Conservation (phyloP, 176 grass and related monocot species). For the Cocos nucifera region DNA sequence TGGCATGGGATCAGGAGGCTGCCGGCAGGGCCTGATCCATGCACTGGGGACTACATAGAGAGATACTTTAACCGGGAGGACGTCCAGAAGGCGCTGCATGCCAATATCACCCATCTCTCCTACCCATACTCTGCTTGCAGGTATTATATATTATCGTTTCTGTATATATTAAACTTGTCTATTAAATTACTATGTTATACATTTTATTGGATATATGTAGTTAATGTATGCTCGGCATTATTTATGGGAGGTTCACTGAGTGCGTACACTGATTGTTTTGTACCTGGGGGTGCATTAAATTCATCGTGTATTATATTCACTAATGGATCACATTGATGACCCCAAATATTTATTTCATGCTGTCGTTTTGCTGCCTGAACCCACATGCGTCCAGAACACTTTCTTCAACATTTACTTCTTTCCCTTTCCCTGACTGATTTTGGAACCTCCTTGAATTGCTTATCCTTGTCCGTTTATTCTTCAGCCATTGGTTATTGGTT, state of each 20-base stretch:
- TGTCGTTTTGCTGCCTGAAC: not conserved
- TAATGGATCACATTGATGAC: not conserved
- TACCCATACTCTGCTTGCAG: conserved; percentile 78
- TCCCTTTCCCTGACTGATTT: too few species aligned
- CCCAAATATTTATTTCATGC: conserved; percentile 2
- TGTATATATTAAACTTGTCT: not conserved
- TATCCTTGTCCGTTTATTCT: too few species aligned
- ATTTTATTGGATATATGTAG: too few species aligned
- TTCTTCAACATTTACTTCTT: too few species aligned
- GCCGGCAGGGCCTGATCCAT: conserved; percentile 79
- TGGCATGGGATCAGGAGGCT: conserved; percentile 48
- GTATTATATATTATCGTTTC: conserved; percentile 23
- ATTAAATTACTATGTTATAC: not conserved
- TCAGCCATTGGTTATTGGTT: too few species aligned
- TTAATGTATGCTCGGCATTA: too few species aligned
- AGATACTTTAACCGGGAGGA: conserved; percentile 65
- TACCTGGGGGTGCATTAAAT: not conserved
- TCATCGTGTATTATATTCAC: not conserved
- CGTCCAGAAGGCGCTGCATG: conserved; percentile 76
- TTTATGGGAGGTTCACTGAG: too few species aligned
- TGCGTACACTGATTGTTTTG: too few species aligned
- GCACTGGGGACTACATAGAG: conserved; percentile 72
- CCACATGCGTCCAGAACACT: too few species aligned
- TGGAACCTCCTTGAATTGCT: too few species aligned
- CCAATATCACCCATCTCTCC: conserved; percentile 47